These are phyloP conservation scores for Coix lacrymajobi DNA, from an alignment of 176 grass and related monocot genomes.

Conservation along the genomic window DNA sequence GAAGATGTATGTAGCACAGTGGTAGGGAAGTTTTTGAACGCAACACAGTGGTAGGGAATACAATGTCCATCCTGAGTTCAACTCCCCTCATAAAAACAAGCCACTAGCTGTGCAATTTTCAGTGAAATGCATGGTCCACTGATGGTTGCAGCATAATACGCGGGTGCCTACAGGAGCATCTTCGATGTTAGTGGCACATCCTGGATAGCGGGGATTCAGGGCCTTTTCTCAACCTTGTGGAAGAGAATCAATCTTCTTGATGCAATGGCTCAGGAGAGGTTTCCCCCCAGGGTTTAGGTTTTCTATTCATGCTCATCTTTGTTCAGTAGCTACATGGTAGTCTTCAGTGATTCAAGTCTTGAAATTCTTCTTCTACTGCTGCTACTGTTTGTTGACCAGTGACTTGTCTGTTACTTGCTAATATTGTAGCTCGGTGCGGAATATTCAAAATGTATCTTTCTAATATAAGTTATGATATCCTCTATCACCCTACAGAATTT, in stretches of 20 bases:
- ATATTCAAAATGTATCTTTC: background rate
- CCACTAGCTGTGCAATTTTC: background rate
- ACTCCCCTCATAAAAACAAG: background rate
- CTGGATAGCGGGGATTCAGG: background rate
- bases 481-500: background rate
- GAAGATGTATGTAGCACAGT: background rate
- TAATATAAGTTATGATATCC: background rate
- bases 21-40: background rate
- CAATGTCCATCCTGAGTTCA: background rate
- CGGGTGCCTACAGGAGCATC: background rate
- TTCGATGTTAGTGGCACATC: background rate
- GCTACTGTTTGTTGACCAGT: background rate
- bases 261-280: background rate
- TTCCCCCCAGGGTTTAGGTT: background rate
- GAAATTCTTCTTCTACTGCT: background rate
- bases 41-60: background rate
- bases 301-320: background rate
- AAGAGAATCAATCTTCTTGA: background rate
- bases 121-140: background rate
- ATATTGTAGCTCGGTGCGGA: background rate
- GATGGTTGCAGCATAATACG: background rate
- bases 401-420: background rate
- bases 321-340: background rate
- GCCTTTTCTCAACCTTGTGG: background rate
- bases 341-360: background rate